These are phyloP conservation scores for Nakazawaea pomicola DNA, from an alignment of 805 yeast genomes.

Conservation along the genomic window DNA sequence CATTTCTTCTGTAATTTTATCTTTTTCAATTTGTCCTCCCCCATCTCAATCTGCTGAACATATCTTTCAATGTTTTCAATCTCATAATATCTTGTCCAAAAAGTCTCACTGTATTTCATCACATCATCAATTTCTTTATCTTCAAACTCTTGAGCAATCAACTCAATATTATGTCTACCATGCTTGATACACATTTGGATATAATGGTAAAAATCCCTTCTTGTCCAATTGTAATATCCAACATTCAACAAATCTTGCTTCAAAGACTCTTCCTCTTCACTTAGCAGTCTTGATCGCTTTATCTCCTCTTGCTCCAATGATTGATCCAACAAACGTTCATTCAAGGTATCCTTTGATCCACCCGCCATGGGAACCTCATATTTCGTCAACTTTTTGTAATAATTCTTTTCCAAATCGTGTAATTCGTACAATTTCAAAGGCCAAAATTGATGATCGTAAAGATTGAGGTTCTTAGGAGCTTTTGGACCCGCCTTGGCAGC, in stretches of 20 bases:
- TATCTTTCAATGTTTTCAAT: slow-evolving; percentile 89
- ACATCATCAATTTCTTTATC: slow-evolving; percentile 81
- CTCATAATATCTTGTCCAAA: slow-evolving; percentile 75
- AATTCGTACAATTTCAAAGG: slow-evolving; percentile 72
- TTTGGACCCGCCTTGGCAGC: slow-evolving; percentile 45
- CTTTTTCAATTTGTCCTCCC: slow-evolving; percentile 76
- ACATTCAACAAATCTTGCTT: slow-evolving; percentile 53
- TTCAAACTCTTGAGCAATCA: slow-evolving; percentile 75
- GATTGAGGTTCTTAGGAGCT: slow-evolving; percentile 78
- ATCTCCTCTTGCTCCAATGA: slow-evolving; percentile 68
- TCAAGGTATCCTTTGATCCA: slow-evolving; percentile 35
- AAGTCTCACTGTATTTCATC: slow-evolving; percentile 65
- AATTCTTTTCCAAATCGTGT: slow-evolving; percentile 76
- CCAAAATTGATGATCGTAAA: slow-evolving; percentile 89
- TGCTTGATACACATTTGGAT: slow-evolving; percentile 68
- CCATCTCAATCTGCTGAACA: slow-evolving; percentile 74
- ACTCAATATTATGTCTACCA: slow-evolving; percentile 70
- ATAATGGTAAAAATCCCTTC: slow-evolving; percentile 84
- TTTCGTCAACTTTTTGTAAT: slow-evolving; percentile 62
- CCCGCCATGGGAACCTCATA: slow-evolving; percentile 60
- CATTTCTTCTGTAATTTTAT: slow-evolving; percentile 70
- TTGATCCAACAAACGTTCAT: slow-evolving; percentile 36
- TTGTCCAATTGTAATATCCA: slow-evolving; percentile 80
- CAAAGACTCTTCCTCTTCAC: slow-evolving; percentile 71
- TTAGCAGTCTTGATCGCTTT: slow-evolving; percentile 70